Percentiles rank a stretch among this genome's conserved stretches.
phyloP scores from a whole-genome alignment of 768 basidiomycete species.

The Lactarius hatsudake region DNA sequence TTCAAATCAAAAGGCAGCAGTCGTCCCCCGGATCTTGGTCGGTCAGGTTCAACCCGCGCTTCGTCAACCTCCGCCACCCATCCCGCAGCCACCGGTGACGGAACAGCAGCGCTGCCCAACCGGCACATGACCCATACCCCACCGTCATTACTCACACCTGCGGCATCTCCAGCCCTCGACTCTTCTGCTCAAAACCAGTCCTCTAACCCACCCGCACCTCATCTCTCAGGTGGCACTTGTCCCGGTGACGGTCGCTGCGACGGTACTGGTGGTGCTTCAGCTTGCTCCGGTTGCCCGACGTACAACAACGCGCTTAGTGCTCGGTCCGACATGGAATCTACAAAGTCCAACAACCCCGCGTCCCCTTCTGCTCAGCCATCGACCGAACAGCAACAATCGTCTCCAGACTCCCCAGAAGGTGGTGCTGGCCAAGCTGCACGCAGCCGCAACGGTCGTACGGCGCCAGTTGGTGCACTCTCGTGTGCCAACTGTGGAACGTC shows the following conservation, averaged over 20 bases:
- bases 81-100: slow-evolving; percentile 33
- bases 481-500: slow-evolving; percentile 90
- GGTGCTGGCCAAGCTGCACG: slow-evolving; percentile 17
- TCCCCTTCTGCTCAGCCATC: slow-evolving; percentile 32
- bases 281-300: slow-evolving; percentile 95
- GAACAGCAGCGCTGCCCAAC: slow-evolving; percentile 33
- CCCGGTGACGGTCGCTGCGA: slow-evolving; percentile 98
- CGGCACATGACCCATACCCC: slow-evolving; percentile 34
- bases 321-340: slow-evolving; percentile 40
- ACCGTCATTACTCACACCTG: slow-evolving; percentile 34
- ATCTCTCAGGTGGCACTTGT: slow-evolving; percentile 64
- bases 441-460: slow-evolving; percentile 30
- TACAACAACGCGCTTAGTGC: slow-evolving; percentile 77
- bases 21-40: slow-evolving; percentile 59
- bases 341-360: slow-evolving; percentile 26
- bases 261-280: slow-evolving; percentile 90
- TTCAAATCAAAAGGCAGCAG: slow-evolving; percentile 79
- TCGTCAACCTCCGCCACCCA: slow-evolving; percentile 28
- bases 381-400: slow-evolving; percentile 17
- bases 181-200: slow-evolving; percentile 29
- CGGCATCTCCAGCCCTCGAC: slow-evolving; percentile 36
- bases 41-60: slow-evolving; percentile 25
- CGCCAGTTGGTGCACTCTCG: slow-evolving; percentile 67
- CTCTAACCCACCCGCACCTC: slow-evolving; percentile 14
- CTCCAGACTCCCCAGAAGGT: slow-evolving; percentile 24